phyloP scores from a whole-genome alignment of 495 filamentous ascomycete species.

The Trypethelium eluteriae region DNA sequence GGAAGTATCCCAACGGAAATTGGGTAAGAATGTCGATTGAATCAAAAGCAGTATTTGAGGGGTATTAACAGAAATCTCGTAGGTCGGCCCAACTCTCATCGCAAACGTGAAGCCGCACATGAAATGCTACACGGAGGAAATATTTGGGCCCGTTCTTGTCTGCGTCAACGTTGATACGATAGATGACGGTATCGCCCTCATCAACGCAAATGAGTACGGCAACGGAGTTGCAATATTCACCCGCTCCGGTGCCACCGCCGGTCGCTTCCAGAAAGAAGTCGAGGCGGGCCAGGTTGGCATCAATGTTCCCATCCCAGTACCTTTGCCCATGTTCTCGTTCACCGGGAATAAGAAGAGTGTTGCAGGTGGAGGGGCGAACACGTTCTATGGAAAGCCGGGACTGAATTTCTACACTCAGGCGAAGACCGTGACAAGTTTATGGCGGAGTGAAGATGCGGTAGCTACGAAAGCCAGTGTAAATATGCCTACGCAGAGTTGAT shows the following conservation, averaged over 20 bases:
- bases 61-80: slow-evolving; percentile 16
- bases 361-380: slow-evolving; percentile 85
- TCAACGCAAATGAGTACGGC: slow-evolving; percentile 64
- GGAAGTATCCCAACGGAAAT: slow-evolving; percentile 94
- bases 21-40: slow-evolving; percentile 53
- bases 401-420: slow-evolving; percentile 91
- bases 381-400: slow-evolving; percentile 90
- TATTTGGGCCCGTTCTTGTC: slow-evolving; percentile 92
- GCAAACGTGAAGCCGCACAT: slow-evolving; percentile 83
- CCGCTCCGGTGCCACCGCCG: slow-evolving; percentile 52
- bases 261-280: slow-evolving; percentile 61
- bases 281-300: slow-evolving; percentile 74
- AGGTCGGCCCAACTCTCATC: slow-evolving; percentile 88
- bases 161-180: slow-evolving; percentile 76
- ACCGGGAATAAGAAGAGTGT: slow-evolving; percentile 97
- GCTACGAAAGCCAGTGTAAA: slow-evolving; percentile 72
- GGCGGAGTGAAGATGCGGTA: slow-evolving; percentile 78
- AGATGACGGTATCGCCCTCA: slow-evolving; percentile 62
- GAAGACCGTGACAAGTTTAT: slow-evolving; percentile 93
- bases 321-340: slow-evolving; percentile 93
- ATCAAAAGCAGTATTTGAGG: neutral
- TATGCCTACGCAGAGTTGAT: slow-evolving; percentile 73
- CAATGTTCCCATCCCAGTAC: slow-evolving; percentile 65
- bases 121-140: slow-evolving; percentile 93
- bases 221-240: slow-evolving; percentile 67